phyloP scores from a whole-genome alignment of 192 early-diverging fungal genomes.

The Coemansia aciculifera region DNA sequence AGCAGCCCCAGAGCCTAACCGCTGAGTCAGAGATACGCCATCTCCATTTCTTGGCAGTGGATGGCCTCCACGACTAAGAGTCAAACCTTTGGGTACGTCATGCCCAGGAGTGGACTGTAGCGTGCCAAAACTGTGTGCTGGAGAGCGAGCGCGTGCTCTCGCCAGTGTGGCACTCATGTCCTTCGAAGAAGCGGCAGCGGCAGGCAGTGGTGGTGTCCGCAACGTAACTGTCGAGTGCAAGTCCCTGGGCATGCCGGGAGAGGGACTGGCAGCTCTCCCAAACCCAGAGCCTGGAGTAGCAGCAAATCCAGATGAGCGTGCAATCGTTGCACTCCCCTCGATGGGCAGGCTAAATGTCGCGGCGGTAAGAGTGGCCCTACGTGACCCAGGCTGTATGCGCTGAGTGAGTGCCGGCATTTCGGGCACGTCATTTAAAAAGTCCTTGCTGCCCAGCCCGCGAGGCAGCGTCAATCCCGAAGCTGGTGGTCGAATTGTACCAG shows the following conservation, averaged over 20 bases:
- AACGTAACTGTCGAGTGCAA: constrained; percentile 5
- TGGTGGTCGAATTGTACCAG: constrained; percentile 37
- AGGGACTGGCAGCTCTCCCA: constrained; percentile 29
- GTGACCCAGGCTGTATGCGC: constrained; percentile 21
- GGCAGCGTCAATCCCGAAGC: constrained; percentile 40
- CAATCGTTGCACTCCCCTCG: constrained; percentile 8
- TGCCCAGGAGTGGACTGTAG: not conserved
- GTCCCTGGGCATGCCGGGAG: constrained; percentile 12
- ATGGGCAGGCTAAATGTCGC: constrained; percentile 34
- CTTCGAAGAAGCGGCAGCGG: not conserved
- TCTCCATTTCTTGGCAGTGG: not conserved
- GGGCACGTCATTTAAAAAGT: constrained; percentile 29
- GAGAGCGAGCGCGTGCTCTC: constrained; percentile 11
- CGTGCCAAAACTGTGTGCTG: not conserved
- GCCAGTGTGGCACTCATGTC: not conserved
- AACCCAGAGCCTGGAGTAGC: constrained; percentile 8
- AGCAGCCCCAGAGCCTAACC: constrained; percentile 4
- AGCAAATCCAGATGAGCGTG: constrained; percentile 44
- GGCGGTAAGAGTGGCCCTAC: constrained; percentile 39
- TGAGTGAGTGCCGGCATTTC: constrained; percentile 38
- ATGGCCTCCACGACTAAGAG: not conserved
- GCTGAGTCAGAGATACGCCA: not conserved
- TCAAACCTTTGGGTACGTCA: not conserved
- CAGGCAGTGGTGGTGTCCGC: constrained; percentile 6
- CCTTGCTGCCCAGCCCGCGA: constrained; percentile 18